Evolutionary conservation across 2,329 filamentous ascomycete genomes (phyloP), one percentile per base, ranked within the genome.

Genomic region (Chaetothyriales sp.): DNA sequence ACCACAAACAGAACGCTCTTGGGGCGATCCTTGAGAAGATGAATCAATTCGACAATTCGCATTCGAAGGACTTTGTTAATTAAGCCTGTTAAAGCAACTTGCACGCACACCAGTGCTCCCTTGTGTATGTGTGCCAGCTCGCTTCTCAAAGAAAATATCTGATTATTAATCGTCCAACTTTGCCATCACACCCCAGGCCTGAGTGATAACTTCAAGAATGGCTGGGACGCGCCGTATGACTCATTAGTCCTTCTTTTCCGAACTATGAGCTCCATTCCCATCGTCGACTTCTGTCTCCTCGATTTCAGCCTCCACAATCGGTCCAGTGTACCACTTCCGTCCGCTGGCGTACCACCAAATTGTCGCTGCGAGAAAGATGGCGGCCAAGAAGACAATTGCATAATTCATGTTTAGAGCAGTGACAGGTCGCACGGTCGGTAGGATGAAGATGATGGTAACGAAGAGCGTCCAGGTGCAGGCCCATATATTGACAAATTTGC

Each of bases 401-500:
- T 77, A 78, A 64, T 77, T 77, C 75, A 78, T 78, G 52, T 67
- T 76, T 25, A 68, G 65, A 8, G 72, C 64, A 1, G 65, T 66
- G 20, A 75, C 73, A 0, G 75, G 76, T 53, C 65, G 63, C 9
- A 64, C 64, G 0, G 73, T 76, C 1, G 76, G 76, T 56, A 77
- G 67, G 56, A 78, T 61, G 65, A 78, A 77, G 55, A 78, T 77
- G 57, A 77, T 67, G 43, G 67, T 70, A 43, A 76, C 73, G 58
- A 78, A 78, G 1, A 71, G 53, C 1, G 74, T 77, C 76, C 76
- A 78, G 18, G 68, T 56, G 58, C 70, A 73, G 20, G 74, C 73
- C 68, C 69, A 76, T 2, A 63, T 51, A 57, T 77, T 78, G 56
- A 78, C 61, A 10, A 57, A 64, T 7, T 55, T 51, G 55, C 69